Conservation (phyloP, 305 asterid species). For the Fraxinus albicans region DNA sequence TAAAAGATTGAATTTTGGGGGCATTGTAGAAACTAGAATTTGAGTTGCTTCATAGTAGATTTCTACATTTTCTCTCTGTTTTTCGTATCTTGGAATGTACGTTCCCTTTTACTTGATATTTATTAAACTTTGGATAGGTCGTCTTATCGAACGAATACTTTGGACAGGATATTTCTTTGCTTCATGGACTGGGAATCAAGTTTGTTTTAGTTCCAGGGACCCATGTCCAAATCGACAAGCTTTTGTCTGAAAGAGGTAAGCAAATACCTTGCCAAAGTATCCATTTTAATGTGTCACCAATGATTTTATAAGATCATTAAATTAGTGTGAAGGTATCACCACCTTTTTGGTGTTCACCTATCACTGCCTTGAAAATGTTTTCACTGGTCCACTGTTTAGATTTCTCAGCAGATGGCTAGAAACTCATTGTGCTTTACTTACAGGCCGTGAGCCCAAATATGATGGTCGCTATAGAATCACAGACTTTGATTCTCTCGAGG, state of each 20-base stretch:
- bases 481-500: conserved; percentile 76
- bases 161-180: conserved; percentile 85
- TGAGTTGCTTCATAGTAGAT: not conserved
- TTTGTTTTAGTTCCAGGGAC: conserved; percentile 97
- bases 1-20: not conserved
- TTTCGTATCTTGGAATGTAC: not conserved
- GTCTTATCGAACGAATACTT: not conserved
- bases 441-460: conserved; percentile 52
- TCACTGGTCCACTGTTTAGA: not conserved
- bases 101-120: not conserved
- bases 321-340: not conserved
- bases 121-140: not conserved
- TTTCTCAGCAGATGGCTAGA: not conserved
- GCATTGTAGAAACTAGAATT: not conserved
- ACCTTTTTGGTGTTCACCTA: not conserved
- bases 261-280: not conserved
- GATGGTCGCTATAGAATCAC: conserved; percentile 58
- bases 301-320: not conserved
- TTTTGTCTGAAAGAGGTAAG: conserved; percentile 71
- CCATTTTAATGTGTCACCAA: not conserved
- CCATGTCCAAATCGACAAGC: conserved; percentile 85
- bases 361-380: not conserved
- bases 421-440: conserved; percentile 6
- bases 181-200: conserved; percentile 92
- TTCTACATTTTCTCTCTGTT: not conserved